Evolutionary conservation across 2,329 filamentous ascomycete genomes (phyloP), one percentile per base, ranked within the genome.

Genomic region (Penicillium sp.): DNA sequence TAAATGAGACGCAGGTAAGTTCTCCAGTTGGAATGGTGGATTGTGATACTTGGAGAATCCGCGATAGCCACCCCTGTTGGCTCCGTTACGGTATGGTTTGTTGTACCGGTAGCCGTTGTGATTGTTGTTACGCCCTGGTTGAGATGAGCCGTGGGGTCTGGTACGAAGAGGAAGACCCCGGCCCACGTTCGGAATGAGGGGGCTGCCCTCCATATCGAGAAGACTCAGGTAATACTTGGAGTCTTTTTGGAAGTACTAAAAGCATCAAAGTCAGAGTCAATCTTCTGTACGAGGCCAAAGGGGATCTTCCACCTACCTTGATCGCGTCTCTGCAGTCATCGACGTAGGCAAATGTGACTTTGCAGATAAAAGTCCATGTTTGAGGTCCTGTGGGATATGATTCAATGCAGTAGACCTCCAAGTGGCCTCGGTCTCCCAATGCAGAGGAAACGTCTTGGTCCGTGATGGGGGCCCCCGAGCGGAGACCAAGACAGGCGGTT

Each of bases 251-350:
- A 64, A 63, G 46, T 55, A 22, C 64, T 65, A 22, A 21, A 22
- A 6, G 19, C 6, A 45, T 7, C 13, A n/a, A 21, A 10, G 39
- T 50, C 14, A 58, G 49, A 43, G 19, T 47, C 44, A 8, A 43
- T 29, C 5, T n/a, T 10, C 13, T 39, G 29, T 47, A n/a, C 10
- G 16, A 49, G 16, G 21, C 39, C 29, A 7, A 22, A 7, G 8
- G 7, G 42, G 13, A 21, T 37, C n/a, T 42, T 9, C 16, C 11
- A 56, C 54, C 37, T 59, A 67, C 71, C 56, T 60, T 67, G 48
- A 68, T 61, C 0, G 65, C 64, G 52, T 68, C 66, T 31, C 54
- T 54, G 39, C 54, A 68, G 27, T 68, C 66, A 27, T 63, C 66
- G 9, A 68, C 61, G 43, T 59, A 68, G 52, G 65, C 62, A 52